phyloP scores from a whole-genome alignment of 2,329 filamentous ascomycete genomes.

The Thelonectria olida region DNA sequence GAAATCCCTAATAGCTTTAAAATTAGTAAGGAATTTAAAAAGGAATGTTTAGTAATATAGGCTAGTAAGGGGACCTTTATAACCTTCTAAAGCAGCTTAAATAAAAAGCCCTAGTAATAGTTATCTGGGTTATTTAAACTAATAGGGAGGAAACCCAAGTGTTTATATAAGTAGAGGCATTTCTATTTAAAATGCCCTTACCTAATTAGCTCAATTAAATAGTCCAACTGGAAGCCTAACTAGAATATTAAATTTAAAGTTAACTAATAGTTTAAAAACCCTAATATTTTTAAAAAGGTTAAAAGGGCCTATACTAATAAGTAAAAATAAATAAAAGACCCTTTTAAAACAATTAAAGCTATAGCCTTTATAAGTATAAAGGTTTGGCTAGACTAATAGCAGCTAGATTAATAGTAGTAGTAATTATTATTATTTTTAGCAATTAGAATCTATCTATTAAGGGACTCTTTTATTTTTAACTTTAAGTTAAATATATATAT shows the following conservation, averaged over 20 bases:
- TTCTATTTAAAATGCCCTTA: slow-evolving; percentile 3
- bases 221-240: not conserved
- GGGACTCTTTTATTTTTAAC: slow-evolving; percentile 9
- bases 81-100: not conserved
- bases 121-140: no score
- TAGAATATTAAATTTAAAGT: slow-evolving; percentile 3
- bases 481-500: slow-evolving; percentile 2
- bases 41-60: not conserved
- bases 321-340: not conserved
- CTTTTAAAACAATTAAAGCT: not conserved
- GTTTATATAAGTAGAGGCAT: not conserved
- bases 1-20: slow-evolving; percentile 1
- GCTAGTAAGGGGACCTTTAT: not conserved
- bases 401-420: no score
- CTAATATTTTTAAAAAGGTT: not conserved
- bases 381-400: not conserved
- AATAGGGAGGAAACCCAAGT: not conserved
- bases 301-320: not conserved
- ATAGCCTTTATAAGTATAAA: not conserved
- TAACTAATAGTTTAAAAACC: not conserved
- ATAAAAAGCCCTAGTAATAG: not conserved
- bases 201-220: not conserved
- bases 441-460: not conserved
- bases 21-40: slow-evolving; percentile 4
- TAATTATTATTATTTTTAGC: not conserved